Base-by-base conservation (phyloP, 1,284 basidiomycete genomes). In the Cutaneotrichosporon dermatis region DNA sequence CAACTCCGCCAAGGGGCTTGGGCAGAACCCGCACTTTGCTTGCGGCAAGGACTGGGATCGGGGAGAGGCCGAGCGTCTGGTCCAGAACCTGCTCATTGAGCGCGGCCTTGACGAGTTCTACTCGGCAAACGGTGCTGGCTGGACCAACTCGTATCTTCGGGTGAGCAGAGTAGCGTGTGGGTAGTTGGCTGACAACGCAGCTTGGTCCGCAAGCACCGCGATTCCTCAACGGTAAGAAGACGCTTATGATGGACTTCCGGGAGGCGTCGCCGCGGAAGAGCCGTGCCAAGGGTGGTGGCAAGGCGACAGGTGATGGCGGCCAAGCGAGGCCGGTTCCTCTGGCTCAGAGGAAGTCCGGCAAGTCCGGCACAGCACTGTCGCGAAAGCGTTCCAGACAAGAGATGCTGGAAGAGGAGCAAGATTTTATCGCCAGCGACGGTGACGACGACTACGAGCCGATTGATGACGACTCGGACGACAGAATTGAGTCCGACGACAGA, bases 381-480 rank as follows among this genome's bases (percentile, higher is more conserved):
- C 65, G 71, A 11, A 67, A 70, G 46, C 60, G 71, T 8, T 73
- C 71, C 10, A 51, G 58, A 4, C 69, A 71, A 55, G 66, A 69
- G 43, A 66, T 76, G 2, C 11, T 44, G 13, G 62, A 64, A 12
- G 66, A 71, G 46, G 66, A 67, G 43, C 60, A 61, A 4, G 73
- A 65, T 10, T 76, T 76, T 55, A 71, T 71, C 49, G 65, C 25
- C 25, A 25, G 25, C 25, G 25, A 66, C 51, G 71, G 70, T 4
- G 54, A 55, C 57, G 63, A 64, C n/a, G 67, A 67, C 11, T 58
- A 61, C 25, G 63, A 51, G 13, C 58, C 54, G 0, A 55, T 51
- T 16, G 59, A 60, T 1, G 54, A 57, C 56, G 12, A 95, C 95
- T 92, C 90, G 90, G 72, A 43, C 37, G 7, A 35, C 33, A 43